phyloP scores from a whole-genome alignment of 2,329 filamentous ascomycete species.

The Atkinsonella texensis region DNA sequence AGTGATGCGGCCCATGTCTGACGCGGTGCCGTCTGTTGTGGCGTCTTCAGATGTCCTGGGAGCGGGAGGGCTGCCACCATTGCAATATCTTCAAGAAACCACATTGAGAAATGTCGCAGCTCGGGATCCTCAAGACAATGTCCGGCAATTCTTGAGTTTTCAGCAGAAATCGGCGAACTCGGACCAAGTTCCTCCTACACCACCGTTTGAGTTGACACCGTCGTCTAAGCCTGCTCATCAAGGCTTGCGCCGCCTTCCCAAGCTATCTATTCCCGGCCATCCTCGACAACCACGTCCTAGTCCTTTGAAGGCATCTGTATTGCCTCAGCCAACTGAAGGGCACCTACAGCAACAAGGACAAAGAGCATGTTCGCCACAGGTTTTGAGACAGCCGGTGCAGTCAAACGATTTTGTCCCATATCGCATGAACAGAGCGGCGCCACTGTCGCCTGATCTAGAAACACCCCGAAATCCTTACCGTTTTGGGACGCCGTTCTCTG shows the following conservation, averaged over 20 bases:
- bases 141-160: constrained; percentile 80
- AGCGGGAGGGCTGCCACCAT: constrained; percentile 47
- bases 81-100: constrained; percentile 62
- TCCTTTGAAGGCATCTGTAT: constrained; percentile 16
- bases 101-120: constrained; percentile 56
- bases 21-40: constrained; percentile 68
- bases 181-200: constrained; percentile 53
- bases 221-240: constrained; percentile 35
- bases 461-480: constrained; percentile 53
- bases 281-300: constrained; percentile 17
- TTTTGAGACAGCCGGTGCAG: constrained; percentile 9
- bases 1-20: constrained; percentile 54
- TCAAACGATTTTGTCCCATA: constrained; percentile 33
- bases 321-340: constrained; percentile 14
- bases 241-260: constrained; percentile 47
- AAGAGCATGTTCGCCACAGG: constrained; percentile 14
- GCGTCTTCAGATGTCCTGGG: constrained; percentile 87
- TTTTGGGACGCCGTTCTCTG: constrained; percentile 77
- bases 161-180: constrained; percentile 46
- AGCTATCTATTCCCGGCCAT: constrained; percentile 44
- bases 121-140: constrained; percentile 82
- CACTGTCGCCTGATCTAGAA: constrained; percentile 42
- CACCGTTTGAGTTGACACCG: constrained; percentile 55
- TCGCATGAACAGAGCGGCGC: constrained; percentile 38
- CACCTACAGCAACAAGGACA: constrained; percentile 14